Evolutionary conservation across 108 stramenopile species (phyloP).

Genomic region (Nitzschia sp.): DNA sequence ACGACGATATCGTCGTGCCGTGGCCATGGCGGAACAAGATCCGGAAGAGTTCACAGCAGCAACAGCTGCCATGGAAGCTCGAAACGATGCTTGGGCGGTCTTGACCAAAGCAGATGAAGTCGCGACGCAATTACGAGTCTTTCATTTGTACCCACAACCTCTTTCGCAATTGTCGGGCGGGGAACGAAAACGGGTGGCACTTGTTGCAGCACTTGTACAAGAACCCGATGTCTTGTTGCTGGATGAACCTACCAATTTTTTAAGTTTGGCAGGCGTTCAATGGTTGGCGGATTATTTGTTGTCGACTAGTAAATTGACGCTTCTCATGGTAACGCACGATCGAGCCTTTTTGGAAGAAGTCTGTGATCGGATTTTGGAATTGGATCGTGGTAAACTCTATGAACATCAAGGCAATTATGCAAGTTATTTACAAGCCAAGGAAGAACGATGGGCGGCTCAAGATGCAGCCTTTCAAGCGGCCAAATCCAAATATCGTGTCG

Average conservation of each 20-base stretch:
- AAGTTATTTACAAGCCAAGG: constrained; percentile 67
- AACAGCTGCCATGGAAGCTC: constrained; percentile 68
- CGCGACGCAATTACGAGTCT: constrained; percentile 65
- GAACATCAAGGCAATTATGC: constrained; percentile 73
- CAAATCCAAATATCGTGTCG: constrained; percentile 63
- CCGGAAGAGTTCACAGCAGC: constrained; percentile 68
- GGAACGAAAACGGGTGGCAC: constrained; percentile 84
- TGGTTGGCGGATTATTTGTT: constrained; percentile 88
- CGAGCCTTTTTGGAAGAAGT: constrained; percentile 94
- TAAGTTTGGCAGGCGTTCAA: constrained; percentile 92
- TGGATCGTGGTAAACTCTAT: constrained; percentile 77
- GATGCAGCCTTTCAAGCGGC: constrained; percentile 66
- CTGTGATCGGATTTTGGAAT: constrained; percentile 73
- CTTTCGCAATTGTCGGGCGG: constrained; percentile 71
- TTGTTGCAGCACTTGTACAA: constrained; percentile 75
- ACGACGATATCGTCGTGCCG: constrained; percentile 60
- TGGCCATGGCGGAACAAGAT: constrained; percentile 45
- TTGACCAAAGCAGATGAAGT: constrained; percentile 83
- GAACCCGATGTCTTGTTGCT: constrained; percentile 82
- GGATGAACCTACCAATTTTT: constrained; percentile 94
- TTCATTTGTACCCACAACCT: constrained; percentile 65
- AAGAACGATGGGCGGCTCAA: constrained; percentile 69
- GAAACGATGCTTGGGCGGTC: constrained; percentile 72
- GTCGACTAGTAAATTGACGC: constrained; percentile 75
- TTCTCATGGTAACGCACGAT: constrained; percentile 96